These are phyloP conservation scores for Hypocrella siamensis DNA, from an alignment of 2,329 filamentous ascomycete genomes.

Conservation along the genomic window DNA sequence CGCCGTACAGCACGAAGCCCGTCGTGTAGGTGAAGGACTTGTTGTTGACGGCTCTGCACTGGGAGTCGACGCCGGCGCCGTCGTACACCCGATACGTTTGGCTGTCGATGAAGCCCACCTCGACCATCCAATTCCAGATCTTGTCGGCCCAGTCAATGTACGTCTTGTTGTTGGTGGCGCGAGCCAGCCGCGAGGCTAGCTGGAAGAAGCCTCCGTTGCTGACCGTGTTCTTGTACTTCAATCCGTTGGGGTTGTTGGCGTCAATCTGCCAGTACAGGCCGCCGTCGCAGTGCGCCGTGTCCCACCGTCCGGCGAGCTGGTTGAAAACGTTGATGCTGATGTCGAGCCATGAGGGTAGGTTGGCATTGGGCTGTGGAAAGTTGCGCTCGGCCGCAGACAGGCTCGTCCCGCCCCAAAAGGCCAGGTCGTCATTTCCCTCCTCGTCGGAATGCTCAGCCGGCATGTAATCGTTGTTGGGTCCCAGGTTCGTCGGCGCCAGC, in stretches of 20 bases:
- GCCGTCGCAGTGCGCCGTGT: constrained; percentile 48
- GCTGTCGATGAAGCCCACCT: constrained; percentile 39
- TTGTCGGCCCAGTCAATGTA: constrained; percentile 52
- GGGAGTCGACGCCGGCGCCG: constrained; percentile 36
- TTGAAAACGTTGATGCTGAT: constrained; percentile 60
- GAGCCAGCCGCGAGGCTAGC: constrained; percentile 58
- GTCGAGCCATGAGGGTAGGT: constrained; percentile 46
- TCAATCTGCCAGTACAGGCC: constrained; percentile 76
- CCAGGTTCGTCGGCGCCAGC: constrained; percentile 36
- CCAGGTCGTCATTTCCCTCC: constrained; percentile 61
- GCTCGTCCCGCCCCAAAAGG: constrained; percentile 55
- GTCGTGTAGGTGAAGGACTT: constrained; percentile 50
- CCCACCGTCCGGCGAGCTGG: constrained; percentile 54
- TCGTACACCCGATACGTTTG: constrained; percentile 41
- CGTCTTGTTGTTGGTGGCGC: constrained; percentile 49
- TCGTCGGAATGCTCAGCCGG: constrained; percentile 36
- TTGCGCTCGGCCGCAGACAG: constrained; percentile 54
- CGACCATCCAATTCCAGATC: constrained; percentile 48
- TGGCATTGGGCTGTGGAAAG: constrained; percentile 43
- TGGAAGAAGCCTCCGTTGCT: constrained; percentile 76
- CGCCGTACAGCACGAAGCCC: constrained; percentile 50
- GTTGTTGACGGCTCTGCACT: constrained; percentile 37
- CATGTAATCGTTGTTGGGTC: constrained; percentile 44
- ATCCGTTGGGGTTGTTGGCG: constrained; percentile 53
- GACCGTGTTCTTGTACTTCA: constrained; percentile 71